Evolutionary conservation across 768 basidiomycete genomes (phyloP), one percentile per base, ranked within the genome.

Genomic region (Lyophyllum shimeji): DNA sequence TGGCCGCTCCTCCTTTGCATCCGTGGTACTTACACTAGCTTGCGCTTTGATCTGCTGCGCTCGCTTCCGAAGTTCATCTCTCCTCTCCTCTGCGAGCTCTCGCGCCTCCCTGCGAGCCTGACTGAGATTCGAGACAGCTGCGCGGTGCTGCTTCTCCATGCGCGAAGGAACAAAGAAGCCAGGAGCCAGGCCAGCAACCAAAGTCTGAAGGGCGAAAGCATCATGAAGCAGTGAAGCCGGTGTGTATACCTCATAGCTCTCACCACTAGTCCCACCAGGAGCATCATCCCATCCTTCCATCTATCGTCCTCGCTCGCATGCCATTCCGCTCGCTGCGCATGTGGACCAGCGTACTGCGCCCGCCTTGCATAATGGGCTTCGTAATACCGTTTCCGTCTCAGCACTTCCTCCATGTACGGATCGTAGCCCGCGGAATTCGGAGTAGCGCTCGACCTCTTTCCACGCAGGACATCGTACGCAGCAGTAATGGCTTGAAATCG

Each of bases 401-500:
- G 73, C 15, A 87, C 72, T 67, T 88, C 85, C 6, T 76, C 73
- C 33, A 74, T 66, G 56, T 79, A 81, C 0, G 78, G 75, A 40
- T 82, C 79, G 23, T 73, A 46, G 1, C 63, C 54, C 5, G 69
- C 55, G 6, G 61, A 63, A 7, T n/a, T n/a, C n/a, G 64, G 60
- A 45, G 66, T 50, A 18, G 65, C 11, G 59, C 50, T n/a, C n/a
- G n/a, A n/a, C n/a, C n/a, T n/a, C n/a, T 66, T 74, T 5, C 79
- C 80, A 2, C 79, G 71, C 2, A 88, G 74, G 18, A 71, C 61
- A 37, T 86, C 83, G 58, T 91, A 92, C 2, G 90, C 85, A 7
- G 77, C 72, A 7, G 80, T 79, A 47, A 91, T 82, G 40, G 80
- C 73, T 53, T 85, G 86, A 61, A 91, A 92, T 2, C 82, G 81